These are phyloP conservation scores for Curvularia lunata DNA, from an alignment of 2,329 filamentous ascomycete species.

Conservation along the genomic window DNA sequence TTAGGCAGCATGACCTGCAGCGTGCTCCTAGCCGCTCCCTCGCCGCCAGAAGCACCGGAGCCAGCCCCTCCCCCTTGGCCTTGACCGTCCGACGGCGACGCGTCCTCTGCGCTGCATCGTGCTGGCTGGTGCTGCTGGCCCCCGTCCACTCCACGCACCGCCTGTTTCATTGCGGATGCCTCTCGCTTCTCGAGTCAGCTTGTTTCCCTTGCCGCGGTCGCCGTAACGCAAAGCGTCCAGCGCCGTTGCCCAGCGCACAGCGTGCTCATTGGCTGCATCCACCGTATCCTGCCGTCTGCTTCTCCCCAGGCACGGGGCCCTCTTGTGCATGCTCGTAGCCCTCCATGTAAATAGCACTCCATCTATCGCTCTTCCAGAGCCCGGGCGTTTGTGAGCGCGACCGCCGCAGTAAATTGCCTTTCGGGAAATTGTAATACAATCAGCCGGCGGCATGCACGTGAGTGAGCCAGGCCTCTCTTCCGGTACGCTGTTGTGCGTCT, in stretches of 20 bases:
- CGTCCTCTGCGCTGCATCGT: conserved; percentile 5
- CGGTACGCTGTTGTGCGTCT: not conserved
- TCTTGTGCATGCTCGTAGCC: not conserved
- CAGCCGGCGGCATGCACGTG: not conserved
- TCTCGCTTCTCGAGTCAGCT: conserved; percentile 25
- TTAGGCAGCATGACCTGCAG: conserved; percentile 23
- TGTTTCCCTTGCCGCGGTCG: conserved; percentile 18
- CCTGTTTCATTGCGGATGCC: conserved; percentile 25
- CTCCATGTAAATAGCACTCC: not conserved
- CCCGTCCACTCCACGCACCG: conserved; percentile 20
- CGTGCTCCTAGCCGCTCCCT: conserved; percentile 10
- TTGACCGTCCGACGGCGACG: not conserved
- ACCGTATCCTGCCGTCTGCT: conserved; percentile 23
- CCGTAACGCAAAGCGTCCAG: conserved; percentile 23
- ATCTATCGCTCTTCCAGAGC: not conserved
- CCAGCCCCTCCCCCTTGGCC: not conserved
- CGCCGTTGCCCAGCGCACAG: conserved; percentile 39
- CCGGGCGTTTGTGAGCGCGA: conserved; percentile 5
- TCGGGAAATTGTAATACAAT: not conserved
- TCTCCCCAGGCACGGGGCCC: conserved; percentile 28
- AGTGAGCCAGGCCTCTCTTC: not conserved
- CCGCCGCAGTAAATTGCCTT: not conserved
- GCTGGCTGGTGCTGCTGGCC: not conserved
- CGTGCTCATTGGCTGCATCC: conserved; percentile 34
- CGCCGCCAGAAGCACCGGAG: conserved; percentile 3